Evolutionary conservation across 2,329 filamentous ascomycete species (phyloP).

Genomic region (Aureobasidium sp.): DNA sequence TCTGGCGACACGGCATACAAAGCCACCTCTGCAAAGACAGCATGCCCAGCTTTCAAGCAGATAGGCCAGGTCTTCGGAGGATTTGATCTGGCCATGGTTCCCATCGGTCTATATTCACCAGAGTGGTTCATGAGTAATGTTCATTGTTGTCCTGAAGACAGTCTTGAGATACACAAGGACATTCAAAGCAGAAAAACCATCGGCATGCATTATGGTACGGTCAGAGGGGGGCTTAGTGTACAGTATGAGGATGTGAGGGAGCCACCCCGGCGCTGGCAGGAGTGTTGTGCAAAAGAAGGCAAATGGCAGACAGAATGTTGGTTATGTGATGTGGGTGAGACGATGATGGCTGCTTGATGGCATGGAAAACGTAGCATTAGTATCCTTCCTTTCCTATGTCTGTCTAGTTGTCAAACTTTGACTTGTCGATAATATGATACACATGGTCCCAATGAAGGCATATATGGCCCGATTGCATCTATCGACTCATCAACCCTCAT

Average conservation of each 20-base stretch:
- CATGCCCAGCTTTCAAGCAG: conserved; percentile 43
- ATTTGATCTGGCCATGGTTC: conserved; percentile 44
- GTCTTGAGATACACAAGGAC: conserved; percentile 42
- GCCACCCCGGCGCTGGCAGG: conserved; percentile 40
- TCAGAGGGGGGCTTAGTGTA: conserved; percentile 38
- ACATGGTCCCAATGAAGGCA: too few species aligned
- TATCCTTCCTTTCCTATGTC: not conserved
- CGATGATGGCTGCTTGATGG: conserved; percentile 25
- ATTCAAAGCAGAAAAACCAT: conserved; percentile 42
- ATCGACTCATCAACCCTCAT: too few species aligned
- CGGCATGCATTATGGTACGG: conserved; percentile 48
- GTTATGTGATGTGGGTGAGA: conserved; percentile 43
- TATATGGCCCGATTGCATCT: too few species aligned
- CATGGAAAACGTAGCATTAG: not conserved
- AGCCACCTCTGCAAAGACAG: conserved; percentile 31
- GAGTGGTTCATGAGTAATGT: conserved; percentile 38
- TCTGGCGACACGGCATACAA: conserved; percentile 47
- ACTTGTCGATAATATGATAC: too few species aligned
- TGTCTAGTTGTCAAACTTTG: too few species aligned
- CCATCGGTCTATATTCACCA: conserved; percentile 44
- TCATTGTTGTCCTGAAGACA: conserved; percentile 44
- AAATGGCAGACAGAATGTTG: conserved; percentile 29
- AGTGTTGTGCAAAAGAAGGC: conserved; percentile 37
- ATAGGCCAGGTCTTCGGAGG: conserved; percentile 42
- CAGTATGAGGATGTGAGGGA: conserved; percentile 45